Conservation (phyloP, 78 protist species). For the Dictyostelium brefeldianum region DNA sequence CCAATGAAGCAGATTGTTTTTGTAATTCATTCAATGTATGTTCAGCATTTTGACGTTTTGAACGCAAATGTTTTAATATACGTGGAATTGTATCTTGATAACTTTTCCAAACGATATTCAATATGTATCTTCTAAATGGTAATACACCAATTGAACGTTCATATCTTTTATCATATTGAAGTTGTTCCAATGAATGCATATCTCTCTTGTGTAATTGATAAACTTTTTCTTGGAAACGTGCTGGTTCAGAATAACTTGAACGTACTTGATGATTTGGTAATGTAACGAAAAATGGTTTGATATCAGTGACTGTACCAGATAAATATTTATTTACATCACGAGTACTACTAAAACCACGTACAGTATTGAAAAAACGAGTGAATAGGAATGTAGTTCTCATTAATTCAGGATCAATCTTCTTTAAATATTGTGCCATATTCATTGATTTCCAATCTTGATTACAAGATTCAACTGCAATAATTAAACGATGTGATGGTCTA, state of each 20-base stretch:
- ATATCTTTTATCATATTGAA: slow-evolving; percentile 84
- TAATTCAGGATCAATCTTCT: slow-evolving; percentile 79
- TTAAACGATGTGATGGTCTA: slow-evolving; percentile 72
- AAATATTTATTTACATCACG: slow-evolving; percentile 74
- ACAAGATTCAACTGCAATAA: slow-evolving; percentile 69
- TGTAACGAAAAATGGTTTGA: slow-evolving; percentile 87
- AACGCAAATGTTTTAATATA: slow-evolving; percentile 70
- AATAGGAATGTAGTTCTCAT: slow-evolving; percentile 74
- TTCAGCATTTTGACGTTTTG: slow-evolving; percentile 64
- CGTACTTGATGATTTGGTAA: slow-evolving; percentile 76
- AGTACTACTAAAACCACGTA: slow-evolving; percentile 69
- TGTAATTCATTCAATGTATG: slow-evolving; percentile 32
- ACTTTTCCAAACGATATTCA: slow-evolving; percentile 60
- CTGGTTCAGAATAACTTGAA: slow-evolving; percentile 62
- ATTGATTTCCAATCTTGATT: slow-evolving; percentile 75
- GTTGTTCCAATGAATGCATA: slow-evolving; percentile 79
- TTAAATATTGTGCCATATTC: slow-evolving; percentile 52
- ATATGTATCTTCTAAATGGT: slow-evolving; percentile 78
- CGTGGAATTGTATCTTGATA: slow-evolving; percentile 84
- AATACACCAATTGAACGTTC: slow-evolving; percentile 81
- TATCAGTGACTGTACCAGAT: slow-evolving; percentile 70
- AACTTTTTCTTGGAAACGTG: slow-evolving; percentile 71
- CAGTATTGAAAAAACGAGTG: slow-evolving; percentile 71
- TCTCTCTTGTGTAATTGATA: slow-evolving; percentile 75
- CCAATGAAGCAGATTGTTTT: slow-evolving; percentile 59